Evolutionary conservation across 805 yeast genomes (phyloP).

Genomic region (Wickerhamia fluorescens): DNA sequence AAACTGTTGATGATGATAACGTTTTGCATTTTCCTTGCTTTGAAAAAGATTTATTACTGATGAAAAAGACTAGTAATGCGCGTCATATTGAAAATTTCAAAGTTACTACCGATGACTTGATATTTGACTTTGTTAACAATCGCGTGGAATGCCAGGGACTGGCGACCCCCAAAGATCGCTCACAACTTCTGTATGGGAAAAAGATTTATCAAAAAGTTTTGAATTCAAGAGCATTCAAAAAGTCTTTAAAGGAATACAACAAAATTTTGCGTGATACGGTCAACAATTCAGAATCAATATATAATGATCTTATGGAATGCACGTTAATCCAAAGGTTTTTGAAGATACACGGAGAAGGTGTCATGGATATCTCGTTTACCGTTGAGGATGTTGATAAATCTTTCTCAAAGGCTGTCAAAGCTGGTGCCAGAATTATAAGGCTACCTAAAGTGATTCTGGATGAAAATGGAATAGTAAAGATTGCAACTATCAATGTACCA

Average conservation of each 20-base stretch:
- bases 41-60: slow-evolving; percentile 8
- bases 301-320: slow-evolving; percentile 12
- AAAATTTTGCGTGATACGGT: slow-evolving; percentile 9
- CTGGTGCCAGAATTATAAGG: slow-evolving; percentile 43
- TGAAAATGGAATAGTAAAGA: slow-evolving; percentile 41
- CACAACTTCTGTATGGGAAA: slow-evolving; percentile 4
- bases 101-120: slow-evolving; percentile 13
- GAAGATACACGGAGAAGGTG: slow-evolving; percentile 65
- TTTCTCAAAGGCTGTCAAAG: slow-evolving; percentile 38
- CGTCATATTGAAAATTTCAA: slow-evolving; percentile 6
- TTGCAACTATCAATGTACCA: slow-evolving; percentile 40
- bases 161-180: slow-evolving; percentile 3
- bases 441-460: slow-evolving; percentile 31
- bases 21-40: slow-evolving; percentile 7
- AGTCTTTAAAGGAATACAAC: slow-evolving; percentile 6
- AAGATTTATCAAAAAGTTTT: slow-evolving; percentile 9
- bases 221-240: slow-evolving; percentile 8
- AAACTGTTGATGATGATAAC: slow-evolving; percentile 15
- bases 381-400: slow-evolving; percentile 45
- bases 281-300: slow-evolving; percentile 10
- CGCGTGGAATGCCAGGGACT: no score
- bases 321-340: slow-evolving; percentile 18
- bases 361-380: slow-evolving; percentile 67
- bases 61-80: slow-evolving; percentile 15
- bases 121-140: slow-evolving; percentile 37